Evolutionary conservation across 2,329 filamentous ascomycete genomes (phyloP).

Genomic region (Ilyonectria robusta): DNA sequence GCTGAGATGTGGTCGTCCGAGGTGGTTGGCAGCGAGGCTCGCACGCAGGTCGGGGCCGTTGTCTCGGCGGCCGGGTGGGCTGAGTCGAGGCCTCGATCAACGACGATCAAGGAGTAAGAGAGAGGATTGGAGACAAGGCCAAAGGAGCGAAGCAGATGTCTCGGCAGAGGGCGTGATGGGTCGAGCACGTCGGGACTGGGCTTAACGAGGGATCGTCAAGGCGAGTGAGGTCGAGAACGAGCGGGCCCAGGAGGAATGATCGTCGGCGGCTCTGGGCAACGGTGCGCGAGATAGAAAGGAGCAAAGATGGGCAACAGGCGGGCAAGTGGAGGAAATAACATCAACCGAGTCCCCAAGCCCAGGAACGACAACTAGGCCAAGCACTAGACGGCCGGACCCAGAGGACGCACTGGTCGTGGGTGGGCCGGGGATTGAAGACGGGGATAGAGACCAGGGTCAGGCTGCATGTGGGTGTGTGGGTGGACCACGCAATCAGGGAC

Average conservation of each 20-base stretch:
- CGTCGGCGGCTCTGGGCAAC: constrained; percentile 42
- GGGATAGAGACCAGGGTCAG: not conserved
- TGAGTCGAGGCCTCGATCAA: constrained; percentile 22
- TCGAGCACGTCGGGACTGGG: constrained; percentile 17
- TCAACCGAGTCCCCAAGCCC: constrained; percentile 1
- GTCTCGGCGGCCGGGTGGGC: constrained; percentile 16
- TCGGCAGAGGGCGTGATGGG: constrained; percentile 1
- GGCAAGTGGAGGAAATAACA: constrained; percentile 29
- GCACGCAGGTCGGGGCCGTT: constrained; percentile 21
- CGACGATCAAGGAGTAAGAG: not conserved
- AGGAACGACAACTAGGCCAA: constrained; percentile 32
- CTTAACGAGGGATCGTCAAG: constrained; percentile 37
- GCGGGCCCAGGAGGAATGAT: constrained; percentile 44
- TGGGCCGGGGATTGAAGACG: not conserved
- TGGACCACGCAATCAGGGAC: constrained; percentile 17
- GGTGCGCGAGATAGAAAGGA: constrained; percentile 38
- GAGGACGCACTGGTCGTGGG: not conserved
- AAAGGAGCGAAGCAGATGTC: constrained; percentile 30
- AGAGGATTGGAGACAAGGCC: constrained; percentile 14
- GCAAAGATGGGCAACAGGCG: constrained; percentile 33
- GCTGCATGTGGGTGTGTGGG: constrained; percentile 9
- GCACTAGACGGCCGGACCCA: not conserved
- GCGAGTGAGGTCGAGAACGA: constrained; percentile 31
- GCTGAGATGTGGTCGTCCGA: constrained; percentile 33
- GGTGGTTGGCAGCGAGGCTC: constrained; percentile 24